A percentile compares a stretch with the other conserved stretches of the same genome.
Conservation (phyloP, 2,329 filamentous ascomycete genomes). For the Cladosporium colombiae region DNA sequence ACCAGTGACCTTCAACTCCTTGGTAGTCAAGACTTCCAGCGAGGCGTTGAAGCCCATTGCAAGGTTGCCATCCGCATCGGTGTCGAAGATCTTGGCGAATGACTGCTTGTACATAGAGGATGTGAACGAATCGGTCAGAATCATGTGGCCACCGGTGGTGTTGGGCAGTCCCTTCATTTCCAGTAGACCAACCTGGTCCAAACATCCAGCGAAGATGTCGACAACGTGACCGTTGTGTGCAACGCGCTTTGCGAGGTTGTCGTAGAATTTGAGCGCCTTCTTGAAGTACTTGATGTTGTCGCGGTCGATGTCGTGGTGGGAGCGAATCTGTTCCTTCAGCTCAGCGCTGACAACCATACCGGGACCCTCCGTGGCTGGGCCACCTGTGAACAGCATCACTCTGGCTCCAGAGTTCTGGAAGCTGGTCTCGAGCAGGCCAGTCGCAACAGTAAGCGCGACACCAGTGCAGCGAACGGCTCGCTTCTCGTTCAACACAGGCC, state of each 20-base stretch:
- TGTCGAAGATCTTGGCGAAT: conserved; percentile 95
- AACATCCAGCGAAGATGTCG: conserved; percentile 94
- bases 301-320: conserved; percentile 96
- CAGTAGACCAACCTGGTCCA: conserved; percentile 93
- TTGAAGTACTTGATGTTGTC: conserved; percentile 99
- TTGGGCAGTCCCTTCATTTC: conserved; percentile 99
- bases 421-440: conserved; percentile 87
- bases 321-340: conserved; percentile 92
- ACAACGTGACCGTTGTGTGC: conserved; percentile 97
- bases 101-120: conserved; percentile 99
- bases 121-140: conserved; percentile 96
- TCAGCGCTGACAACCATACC: conserved; percentile 97
- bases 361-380: conserved; percentile 91
- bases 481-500: conserved; percentile 93
- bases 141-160: conserved; percentile 96
- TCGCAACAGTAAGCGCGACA: conserved; percentile 92
- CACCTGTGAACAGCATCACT: conserved; percentile 96
- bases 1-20: conserved; percentile 96
- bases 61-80: conserved; percentile 90
- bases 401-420: conserved; percentile 94
- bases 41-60: conserved; percentile 98
- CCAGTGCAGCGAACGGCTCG: conserved; percentile 89
- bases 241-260: conserved; percentile 86
- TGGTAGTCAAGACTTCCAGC: conserved; percentile 92
- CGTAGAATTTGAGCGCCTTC: conserved; percentile 98